A percentile compares a stretch with the other conserved stretches of the same genome.
phyloP scores from a whole-genome alignment of 139 green algal species.

The Chlamydomonas eustigma region DNA sequence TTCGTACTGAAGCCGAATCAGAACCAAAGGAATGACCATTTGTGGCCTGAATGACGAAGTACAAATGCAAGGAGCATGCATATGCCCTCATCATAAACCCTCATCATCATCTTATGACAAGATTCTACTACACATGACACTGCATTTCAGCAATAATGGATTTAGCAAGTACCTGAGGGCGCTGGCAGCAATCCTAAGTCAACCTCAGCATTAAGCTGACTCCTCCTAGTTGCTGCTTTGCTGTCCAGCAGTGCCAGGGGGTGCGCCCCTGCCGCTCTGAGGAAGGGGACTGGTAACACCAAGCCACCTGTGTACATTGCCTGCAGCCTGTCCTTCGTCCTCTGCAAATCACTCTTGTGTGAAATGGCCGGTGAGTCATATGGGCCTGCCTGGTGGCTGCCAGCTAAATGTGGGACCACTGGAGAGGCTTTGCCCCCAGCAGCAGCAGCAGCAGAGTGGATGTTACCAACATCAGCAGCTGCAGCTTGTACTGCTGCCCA shows the following conservation, averaged over 20 bases:
- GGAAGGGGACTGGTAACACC: slow-evolving; percentile 78
- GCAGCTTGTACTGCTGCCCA: background rate
- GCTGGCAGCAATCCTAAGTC: background rate
- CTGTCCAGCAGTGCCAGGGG: slow-evolving; percentile 62
- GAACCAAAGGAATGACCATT: too few relatives aligned
- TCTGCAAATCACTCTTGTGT: slow-evolving; percentile 19
- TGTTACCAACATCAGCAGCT: background rate
- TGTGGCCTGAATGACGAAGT: too few relatives aligned
- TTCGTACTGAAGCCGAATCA: too few relatives aligned
- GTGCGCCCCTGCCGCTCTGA: slow-evolving; percentile 57
- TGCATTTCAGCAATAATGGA: too few relatives aligned
- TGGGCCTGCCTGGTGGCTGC: background rate
- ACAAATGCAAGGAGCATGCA: too few relatives aligned
- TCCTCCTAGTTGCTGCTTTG: background rate
- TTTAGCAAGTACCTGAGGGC: background rate
- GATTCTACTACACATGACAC: too few relatives aligned
- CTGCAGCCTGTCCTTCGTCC: slow-evolving; percentile 52
- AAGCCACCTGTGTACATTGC: slow-evolving; percentile 59
- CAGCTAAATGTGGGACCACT: too few relatives aligned
- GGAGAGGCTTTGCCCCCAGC: background rate
- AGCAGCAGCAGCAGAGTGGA: background rate
- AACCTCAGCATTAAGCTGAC: background rate
- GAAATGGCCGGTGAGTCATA: background rate
- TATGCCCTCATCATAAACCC: too few relatives aligned
- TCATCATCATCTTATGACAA: too few relatives aligned